Evolutionary conservation across 106 monocot genomes (phyloP).

Genomic region (Dendrobium officinale): DNA sequence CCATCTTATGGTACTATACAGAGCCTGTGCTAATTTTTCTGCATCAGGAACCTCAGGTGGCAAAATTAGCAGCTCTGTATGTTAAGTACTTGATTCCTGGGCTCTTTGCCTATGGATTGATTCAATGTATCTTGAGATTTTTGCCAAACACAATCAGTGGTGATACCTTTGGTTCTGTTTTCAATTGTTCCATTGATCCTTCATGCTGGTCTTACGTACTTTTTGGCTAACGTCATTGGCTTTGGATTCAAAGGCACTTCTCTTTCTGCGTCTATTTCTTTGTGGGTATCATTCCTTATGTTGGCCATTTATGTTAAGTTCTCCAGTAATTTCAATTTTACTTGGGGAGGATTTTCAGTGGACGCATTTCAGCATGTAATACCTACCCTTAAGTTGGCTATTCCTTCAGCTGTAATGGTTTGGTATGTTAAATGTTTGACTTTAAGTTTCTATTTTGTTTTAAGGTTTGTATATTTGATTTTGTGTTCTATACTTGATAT

Average conservation of each 20-base stretch:
- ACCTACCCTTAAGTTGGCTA: conserved; percentile 55
- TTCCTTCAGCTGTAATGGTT: conserved; percentile 85
- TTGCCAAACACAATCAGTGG: conserved; percentile 67
- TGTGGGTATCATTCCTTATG: conserved; percentile 64
- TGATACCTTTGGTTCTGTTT: conserved; percentile 52
- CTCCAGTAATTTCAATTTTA: conserved; percentile 39
- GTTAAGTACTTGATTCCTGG: conserved; percentile 63
- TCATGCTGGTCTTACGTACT: conserved; percentile 53
- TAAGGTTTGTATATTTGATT: background rate
- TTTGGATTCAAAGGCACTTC: conserved; percentile 58
- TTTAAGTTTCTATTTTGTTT: background rate
- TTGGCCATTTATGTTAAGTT: conserved; percentile 41
- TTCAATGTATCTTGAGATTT: conserved; percentile 80
- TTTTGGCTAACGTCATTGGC: conserved; percentile 38
- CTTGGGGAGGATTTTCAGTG: conserved; percentile 60
- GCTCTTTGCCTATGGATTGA: conserved; percentile 48
- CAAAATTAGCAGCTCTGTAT: conserved; percentile 48
- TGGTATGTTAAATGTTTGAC: conserved; percentile 40
- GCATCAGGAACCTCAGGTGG: conserved; percentile 57
- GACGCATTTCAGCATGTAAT: conserved; percentile 54
- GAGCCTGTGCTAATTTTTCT: conserved; percentile 51
- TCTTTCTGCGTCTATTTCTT: conserved; percentile 36
- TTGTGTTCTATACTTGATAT: background rate
- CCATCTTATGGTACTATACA: conserved; percentile 57
- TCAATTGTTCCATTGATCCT: conserved; percentile 37